Evolutionary conservation across 805 yeast genomes (phyloP).

Genomic region (Millerago galiae): DNA sequence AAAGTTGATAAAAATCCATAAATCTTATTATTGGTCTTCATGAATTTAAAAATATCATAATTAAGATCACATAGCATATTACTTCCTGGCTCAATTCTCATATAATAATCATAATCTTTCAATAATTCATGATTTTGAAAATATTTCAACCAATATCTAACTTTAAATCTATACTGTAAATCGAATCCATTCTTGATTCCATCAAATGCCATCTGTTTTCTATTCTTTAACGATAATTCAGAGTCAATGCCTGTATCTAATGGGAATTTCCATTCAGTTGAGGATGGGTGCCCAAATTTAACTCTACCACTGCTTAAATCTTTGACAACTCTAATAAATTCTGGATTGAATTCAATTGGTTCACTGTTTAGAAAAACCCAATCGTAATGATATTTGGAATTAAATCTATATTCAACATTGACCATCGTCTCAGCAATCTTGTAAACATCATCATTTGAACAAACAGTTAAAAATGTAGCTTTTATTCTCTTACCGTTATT

Average conservation of each 20-base stretch:
- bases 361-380: constrained; percentile 87
- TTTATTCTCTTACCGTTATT: constrained; percentile 9
- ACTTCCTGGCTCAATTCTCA: constrained; percentile 41
- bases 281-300: background rate
- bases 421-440: constrained; percentile 48
- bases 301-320: background rate
- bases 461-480: constrained; percentile 47
- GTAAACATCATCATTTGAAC: constrained; percentile 51
- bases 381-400: constrained; percentile 68
- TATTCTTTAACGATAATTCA: background rate
- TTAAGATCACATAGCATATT: constrained; percentile 71
- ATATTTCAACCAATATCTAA: constrained; percentile 66
- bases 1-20: constrained; percentile 73
- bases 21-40: constrained; percentile 50
- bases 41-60: constrained; percentile 48
- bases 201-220: constrained; percentile 10
- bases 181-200: constrained; percentile 68
- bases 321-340: background rate
- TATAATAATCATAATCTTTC: constrained; percentile 72
- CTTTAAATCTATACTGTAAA: constrained; percentile 82
- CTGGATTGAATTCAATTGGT: constrained; percentile 33
- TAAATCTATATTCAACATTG: constrained; percentile 25
- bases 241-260: background rate
- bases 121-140: constrained; percentile 67
- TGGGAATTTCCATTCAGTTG: background rate